Evolutionary conservation across 441 rosid species (phyloP).

Genomic region (Manihot esculenta): DNA sequence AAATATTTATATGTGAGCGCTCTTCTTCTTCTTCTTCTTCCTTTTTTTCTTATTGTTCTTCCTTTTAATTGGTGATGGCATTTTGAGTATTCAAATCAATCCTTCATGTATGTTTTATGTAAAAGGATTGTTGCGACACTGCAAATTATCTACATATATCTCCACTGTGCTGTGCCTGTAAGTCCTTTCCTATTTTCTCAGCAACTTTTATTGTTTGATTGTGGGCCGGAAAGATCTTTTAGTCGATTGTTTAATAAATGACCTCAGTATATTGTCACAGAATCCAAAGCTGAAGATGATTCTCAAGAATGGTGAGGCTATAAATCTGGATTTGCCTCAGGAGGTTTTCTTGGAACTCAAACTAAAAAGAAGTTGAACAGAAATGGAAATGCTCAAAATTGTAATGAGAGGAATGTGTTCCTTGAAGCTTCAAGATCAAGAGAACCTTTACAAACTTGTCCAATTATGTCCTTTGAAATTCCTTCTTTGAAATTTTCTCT

Average conservation of each 20-base stretch:
- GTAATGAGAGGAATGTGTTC: slow-evolving; percentile 56
- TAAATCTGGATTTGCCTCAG: slow-evolving; percentile 79
- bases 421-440: slow-evolving; percentile 96
- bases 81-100: no score
- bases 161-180: no score
- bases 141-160: not conserved
- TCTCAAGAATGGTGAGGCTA: slow-evolving; percentile 91
- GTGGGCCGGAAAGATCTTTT: not conserved
- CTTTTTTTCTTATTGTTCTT: no score
- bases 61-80: no score
- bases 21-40: not conserved
- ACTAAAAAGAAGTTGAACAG: slow-evolving; percentile 44
- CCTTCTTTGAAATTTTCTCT: not conserved
- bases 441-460: slow-evolving; percentile 91
- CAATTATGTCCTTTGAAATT: slow-evolving; percentile 47
- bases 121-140: not conserved
- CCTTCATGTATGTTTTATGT: not conserved
- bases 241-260: slow-evolving; percentile 17
- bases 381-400: slow-evolving; percentile 31
- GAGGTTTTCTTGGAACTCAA: slow-evolving; percentile 88
- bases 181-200: not conserved
- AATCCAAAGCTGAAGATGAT: slow-evolving; percentile 38
- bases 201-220: not conserved
- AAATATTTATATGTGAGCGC: not conserved
- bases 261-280: slow-evolving; percentile 40